phyloP scores from a whole-genome alignment of 768 basidiomycete species.

The Pulveroboletus frians region DNA sequence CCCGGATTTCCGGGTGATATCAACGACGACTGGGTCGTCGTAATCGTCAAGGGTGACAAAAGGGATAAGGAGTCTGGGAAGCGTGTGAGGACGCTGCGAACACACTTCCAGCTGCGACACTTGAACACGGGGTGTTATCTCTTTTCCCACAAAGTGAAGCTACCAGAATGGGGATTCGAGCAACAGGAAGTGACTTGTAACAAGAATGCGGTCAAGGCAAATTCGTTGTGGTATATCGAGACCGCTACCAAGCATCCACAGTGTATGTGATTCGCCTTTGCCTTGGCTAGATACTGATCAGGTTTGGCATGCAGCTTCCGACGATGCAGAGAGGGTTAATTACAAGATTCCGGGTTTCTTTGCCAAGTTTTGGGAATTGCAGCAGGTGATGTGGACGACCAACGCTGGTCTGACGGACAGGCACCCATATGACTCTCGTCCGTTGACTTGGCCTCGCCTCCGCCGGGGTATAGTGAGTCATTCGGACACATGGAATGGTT shows the following conservation, averaged over 20 bases:
- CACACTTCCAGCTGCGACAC: slow-evolving; percentile 80
- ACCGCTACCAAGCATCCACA: slow-evolving; percentile 64
- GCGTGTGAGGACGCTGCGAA: slow-evolving; percentile 73
- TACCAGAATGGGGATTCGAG: slow-evolving; percentile 96
- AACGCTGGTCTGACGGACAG: slow-evolving; percentile 94
- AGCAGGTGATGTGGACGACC: slow-evolving; percentile 94
- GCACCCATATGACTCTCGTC: slow-evolving; percentile 94
- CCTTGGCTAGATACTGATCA: background rate
- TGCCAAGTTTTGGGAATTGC: slow-evolving; percentile 84
- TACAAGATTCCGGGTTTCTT: slow-evolving; percentile 89
- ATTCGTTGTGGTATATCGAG: slow-evolving; percentile 94
- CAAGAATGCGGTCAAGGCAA: slow-evolving; percentile 86
- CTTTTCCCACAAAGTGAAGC: slow-evolving; percentile 96
- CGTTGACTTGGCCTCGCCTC: slow-evolving; percentile 84
- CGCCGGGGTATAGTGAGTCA: slow-evolving; percentile 84
- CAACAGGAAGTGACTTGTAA: slow-evolving; percentile 99
- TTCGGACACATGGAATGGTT: background rate
- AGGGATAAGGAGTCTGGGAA: slow-evolving; percentile 63
- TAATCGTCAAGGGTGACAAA: slow-evolving; percentile 67
- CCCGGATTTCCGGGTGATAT: slow-evolving; percentile 79
- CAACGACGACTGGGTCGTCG: slow-evolving; percentile 91
- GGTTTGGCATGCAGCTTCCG: slow-evolving; percentile 50
- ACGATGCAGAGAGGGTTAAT: slow-evolving; percentile 76
- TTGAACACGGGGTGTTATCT: slow-evolving; percentile 89
- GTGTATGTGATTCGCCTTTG: slow-evolving; percentile 42